Percentiles rank a stretch among this genome's conserved stretches.
Evolutionary conservation across 345 rosid species (phyloP).

Genomic region (Hirschfeldia incana): DNA sequence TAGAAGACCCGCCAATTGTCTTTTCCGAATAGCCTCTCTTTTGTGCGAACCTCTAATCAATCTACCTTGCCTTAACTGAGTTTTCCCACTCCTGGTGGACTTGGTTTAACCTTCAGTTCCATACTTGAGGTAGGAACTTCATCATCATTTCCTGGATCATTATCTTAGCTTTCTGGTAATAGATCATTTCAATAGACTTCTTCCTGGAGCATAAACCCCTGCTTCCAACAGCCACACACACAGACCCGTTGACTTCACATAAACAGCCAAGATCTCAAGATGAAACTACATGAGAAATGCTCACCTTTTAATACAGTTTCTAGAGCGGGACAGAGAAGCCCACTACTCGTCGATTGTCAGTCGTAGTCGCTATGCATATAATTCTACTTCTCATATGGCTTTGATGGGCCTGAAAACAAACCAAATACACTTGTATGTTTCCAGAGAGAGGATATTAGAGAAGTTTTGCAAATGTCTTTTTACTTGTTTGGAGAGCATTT

Average conservation of each 20-base stretch:
- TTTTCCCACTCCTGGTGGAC: too few relatives aligned
- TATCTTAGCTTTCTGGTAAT: too few relatives aligned
- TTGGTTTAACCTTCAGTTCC: neutral
- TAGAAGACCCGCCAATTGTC: too few relatives aligned
- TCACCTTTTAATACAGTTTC: constrained; percentile 90
- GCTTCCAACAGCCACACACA: neutral
- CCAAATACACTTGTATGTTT: constrained; percentile 1
- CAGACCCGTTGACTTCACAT: too few relatives aligned
- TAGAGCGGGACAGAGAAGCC: constrained; percentile 92
- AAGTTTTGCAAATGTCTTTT: neutral
- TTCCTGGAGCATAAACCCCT: too few relatives aligned
- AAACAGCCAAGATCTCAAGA: neutral
- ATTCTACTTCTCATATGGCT: constrained; percentile 87
- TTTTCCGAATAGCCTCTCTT: too few relatives aligned
- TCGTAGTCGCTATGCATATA: constrained; percentile 79
- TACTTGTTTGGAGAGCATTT: constrained; percentile 94
- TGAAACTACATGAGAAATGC: neutral
- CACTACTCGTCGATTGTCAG: constrained; percentile 73
- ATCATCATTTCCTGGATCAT: too few relatives aligned
- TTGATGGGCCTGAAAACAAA: constrained; percentile 61
- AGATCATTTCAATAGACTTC: too few relatives aligned
- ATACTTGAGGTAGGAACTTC: neutral
- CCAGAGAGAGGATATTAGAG: neutral
- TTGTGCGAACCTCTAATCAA: too few relatives aligned
- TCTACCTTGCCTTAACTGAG: too few relatives aligned